phyloP scores from a whole-genome alignment of 2,329 filamentous ascomycete genomes.

The Byssothecium circinans region DNA sequence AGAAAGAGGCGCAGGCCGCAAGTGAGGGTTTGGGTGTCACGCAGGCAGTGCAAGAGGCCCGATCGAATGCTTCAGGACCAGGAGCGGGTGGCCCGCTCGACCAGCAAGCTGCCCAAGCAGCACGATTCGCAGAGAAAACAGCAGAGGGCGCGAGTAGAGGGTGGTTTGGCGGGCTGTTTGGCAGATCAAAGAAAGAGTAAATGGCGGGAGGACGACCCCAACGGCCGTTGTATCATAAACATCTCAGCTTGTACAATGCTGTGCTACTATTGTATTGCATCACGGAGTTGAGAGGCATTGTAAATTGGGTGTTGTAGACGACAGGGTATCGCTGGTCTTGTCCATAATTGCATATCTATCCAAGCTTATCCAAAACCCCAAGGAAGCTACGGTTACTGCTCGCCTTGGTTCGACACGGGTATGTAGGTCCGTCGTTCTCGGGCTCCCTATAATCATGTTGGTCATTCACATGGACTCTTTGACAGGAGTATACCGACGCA shows the following conservation, averaged over 20 bases:
- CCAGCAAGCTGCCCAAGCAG: slow-evolving; percentile 47
- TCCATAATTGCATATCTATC: slow-evolving; percentile 26
- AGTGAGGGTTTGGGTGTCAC: slow-evolving; percentile 24
- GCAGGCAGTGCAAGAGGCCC: slow-evolving; percentile 38
- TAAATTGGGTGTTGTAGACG: slow-evolving; percentile 22
- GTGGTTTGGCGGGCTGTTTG: slow-evolving; percentile 50
- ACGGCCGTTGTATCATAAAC: slow-evolving; percentile 33
- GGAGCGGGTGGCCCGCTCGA: slow-evolving; percentile 51
- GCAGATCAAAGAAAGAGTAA: slow-evolving; percentile 42
- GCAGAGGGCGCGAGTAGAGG: slow-evolving; percentile 38
- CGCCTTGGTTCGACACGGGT: slow-evolving; percentile 48
- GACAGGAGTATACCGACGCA: slow-evolving; percentile 31
- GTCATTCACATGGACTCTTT: not conserved
- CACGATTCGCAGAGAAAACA: slow-evolving; percentile 37
- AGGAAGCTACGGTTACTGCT: slow-evolving; percentile 20
- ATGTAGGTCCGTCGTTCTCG: slow-evolving; percentile 56
- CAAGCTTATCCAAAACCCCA: slow-evolving; percentile 7
- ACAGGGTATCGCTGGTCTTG: slow-evolving; percentile 31
- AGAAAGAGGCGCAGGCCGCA: slow-evolving; percentile 26
- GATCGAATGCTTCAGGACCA: slow-evolving; percentile 20
- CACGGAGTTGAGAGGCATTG: slow-evolving; percentile 30
- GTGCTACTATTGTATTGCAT: slow-evolving; percentile 40
- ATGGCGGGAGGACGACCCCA: not conserved
- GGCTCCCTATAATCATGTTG: slow-evolving; percentile 41
- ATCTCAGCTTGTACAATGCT: slow-evolving; percentile 36